Conservation (phyloP, 2,329 filamentous ascomycete genomes). For the Zymoseptoria tritici region DNA sequence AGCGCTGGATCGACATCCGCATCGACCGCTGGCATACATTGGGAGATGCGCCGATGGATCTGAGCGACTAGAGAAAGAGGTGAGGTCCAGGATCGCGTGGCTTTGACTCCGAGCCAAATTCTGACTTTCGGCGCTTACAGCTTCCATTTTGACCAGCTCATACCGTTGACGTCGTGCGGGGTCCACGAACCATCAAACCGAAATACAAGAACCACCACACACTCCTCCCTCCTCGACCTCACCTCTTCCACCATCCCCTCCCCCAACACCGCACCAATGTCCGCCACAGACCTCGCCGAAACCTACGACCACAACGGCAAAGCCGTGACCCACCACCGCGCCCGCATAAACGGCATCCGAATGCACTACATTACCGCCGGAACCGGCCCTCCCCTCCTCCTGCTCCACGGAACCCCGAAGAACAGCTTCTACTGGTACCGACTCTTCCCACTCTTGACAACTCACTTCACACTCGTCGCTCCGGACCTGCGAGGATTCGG, state of each 20-base stretch:
- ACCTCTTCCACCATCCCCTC: background rate
- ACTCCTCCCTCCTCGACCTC: background rate
- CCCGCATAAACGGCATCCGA: conserved; percentile 28
- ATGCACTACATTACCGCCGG: conserved; percentile 30
- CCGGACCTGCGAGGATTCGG: conserved; percentile 34
- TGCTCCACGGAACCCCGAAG: conserved; percentile 29
- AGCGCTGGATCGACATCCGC: too few species aligned
- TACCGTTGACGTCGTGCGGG: background rate
- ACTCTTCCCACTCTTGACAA: conserved; percentile 29
- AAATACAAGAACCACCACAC: background rate
- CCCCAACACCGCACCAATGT: background rate
- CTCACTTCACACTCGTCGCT: conserved; percentile 32
- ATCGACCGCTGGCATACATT: too few species aligned
- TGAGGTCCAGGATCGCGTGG: too few species aligned
- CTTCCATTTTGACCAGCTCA: too few species aligned
- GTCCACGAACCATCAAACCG: background rate
- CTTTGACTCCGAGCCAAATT: too few species aligned
- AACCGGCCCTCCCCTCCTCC: conserved; percentile 23
- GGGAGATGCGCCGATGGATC: too few species aligned
- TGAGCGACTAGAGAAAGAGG: too few species aligned
- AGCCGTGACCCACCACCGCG: conserved; percentile 25
- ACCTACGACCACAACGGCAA: conserved; percentile 26
- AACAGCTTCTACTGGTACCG: conserved; percentile 34
- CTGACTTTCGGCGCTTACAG: too few species aligned
- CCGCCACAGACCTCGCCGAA: conserved; percentile 19